A percentile compares a stretch with the other conserved stretches of the same genome.
These are phyloP conservation scores for Mallotus repandus DNA, from an alignment of 441 rosid genomes.

Conservation along the genomic window DNA sequence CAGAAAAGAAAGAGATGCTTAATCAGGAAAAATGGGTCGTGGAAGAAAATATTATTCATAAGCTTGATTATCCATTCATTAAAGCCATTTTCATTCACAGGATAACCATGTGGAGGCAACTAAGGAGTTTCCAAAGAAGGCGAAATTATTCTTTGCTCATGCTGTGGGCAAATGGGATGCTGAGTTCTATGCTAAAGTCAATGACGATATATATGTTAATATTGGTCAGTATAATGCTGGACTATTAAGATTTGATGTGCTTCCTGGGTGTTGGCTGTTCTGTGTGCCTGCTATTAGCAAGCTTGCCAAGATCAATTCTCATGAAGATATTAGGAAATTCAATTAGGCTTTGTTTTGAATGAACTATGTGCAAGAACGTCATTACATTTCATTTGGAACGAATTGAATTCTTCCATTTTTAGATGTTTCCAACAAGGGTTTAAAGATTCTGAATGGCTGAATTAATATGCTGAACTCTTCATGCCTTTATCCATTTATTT, in stretches of 20 bases:
- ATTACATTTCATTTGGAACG: too few relatives aligned
- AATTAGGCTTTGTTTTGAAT: too few relatives aligned
- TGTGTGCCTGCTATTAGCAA: background rate
- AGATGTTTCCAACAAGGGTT: too few relatives aligned
- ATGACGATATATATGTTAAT: conserved; percentile 80
- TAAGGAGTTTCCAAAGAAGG: conserved; percentile 58
- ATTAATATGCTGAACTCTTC: background rate
- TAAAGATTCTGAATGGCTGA: background rate
- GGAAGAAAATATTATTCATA: conserved; percentile 10
- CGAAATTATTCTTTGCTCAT: conserved; percentile 59
- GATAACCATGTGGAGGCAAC: conserved; percentile 68
- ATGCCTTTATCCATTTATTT: background rate
- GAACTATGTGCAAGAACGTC: too few relatives aligned
- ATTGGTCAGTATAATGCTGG: conserved; percentile 56
- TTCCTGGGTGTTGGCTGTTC: background rate
- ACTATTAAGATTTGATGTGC: background rate
- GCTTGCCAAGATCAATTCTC: background rate
- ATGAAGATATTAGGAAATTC: background rate
- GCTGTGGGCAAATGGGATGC: conserved; percentile 86
- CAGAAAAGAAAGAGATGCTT: background rate
- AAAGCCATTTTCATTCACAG: conserved; percentile 36
- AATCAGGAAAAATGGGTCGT: background rate
- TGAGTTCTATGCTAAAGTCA: conserved; percentile 84
- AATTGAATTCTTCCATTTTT: too few relatives aligned
- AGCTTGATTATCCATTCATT: conserved; percentile 16